phyloP scores from a whole-genome alignment of 257 asterid genomes.

The Rubia yunnanensis region DNA sequence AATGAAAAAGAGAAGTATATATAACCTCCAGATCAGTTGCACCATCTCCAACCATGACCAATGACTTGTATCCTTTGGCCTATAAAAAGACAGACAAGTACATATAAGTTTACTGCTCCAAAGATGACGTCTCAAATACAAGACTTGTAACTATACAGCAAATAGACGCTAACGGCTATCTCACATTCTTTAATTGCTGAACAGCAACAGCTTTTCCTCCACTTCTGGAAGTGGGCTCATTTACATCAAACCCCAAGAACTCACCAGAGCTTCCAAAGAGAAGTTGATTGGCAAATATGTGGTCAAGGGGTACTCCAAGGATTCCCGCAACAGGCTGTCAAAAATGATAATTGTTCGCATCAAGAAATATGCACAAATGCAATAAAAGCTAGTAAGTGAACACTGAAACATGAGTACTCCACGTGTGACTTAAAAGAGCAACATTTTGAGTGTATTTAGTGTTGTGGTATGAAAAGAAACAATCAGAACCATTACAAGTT shows the following conservation, averaged over 20 bases:
- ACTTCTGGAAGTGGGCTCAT: conserved; percentile 85
- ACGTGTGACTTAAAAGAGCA: neutral
- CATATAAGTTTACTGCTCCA: conserved; percentile 5
- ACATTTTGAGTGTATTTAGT: neutral
- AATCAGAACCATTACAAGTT: neutral
- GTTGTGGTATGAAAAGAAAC: neutral
- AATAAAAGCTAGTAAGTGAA: neutral
- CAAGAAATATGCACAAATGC: neutral
- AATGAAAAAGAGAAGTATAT: neutral
- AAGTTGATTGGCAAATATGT: conserved; percentile 73
- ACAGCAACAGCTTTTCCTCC: conserved; percentile 93
- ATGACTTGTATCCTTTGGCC: conserved; percentile 50
- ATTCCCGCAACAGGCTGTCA: conserved; percentile 73
- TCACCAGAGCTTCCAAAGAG: conserved; percentile 71
- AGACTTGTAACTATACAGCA: neutral
- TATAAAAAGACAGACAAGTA: conserved; percentile 16
- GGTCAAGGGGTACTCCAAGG: conserved; percentile 63
- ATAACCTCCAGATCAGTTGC: conserved; percentile 95
- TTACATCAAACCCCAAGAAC: conserved; percentile 57
- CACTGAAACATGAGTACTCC: neutral
- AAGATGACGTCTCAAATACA: conserved; percentile 1
- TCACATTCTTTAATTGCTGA: conserved; percentile 68
- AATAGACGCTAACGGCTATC: conserved; percentile 5
- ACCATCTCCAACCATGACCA: conserved; percentile 97
- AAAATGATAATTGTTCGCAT: conserved; percentile 12